A percentile compares a stretch with the other conserved stretches of the same genome.
Evolutionary conservation across 1,284 basidiomycete species (phyloP).

Genomic region (Peniophora sp.): DNA sequence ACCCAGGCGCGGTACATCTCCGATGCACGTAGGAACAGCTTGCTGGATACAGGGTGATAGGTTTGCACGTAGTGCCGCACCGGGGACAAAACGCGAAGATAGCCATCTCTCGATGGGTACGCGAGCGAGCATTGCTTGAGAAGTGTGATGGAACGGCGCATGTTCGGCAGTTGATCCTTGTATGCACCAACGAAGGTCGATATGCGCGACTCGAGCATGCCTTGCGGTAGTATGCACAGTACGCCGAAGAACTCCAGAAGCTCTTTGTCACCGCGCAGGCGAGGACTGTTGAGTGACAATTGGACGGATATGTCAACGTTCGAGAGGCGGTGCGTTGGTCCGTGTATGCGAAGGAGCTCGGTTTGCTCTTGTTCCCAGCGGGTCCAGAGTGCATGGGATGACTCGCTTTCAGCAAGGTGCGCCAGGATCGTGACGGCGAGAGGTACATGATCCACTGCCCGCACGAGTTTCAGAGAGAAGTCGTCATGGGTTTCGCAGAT

Average conservation of each 20-base stretch:
- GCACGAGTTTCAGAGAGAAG: constrained; percentile 2
- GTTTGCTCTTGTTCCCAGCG: constrained; percentile 5
- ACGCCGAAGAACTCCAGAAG: constrained; percentile 3
- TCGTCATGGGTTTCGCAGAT: constrained; percentile 3
- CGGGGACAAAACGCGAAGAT: constrained; percentile 2
- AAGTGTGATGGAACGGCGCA: not conserved
- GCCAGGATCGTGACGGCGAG: constrained; percentile 9
- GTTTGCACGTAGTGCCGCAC: constrained; percentile 2
- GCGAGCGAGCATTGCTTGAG: constrained; percentile 4
- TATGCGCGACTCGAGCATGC: constrained; percentile 3
- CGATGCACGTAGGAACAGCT: not conserved
- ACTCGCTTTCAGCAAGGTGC: constrained; percentile 6
- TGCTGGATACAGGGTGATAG: not conserved
- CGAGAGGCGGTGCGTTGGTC: not conserved
- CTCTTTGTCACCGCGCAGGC: constrained; percentile 2
- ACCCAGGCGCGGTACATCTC: not conserved
- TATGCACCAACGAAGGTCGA: constrained; percentile 1
- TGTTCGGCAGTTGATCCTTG: not conserved
- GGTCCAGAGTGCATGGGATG: constrained; percentile 1
- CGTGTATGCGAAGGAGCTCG: constrained; percentile 1
- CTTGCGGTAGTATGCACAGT: constrained; percentile 9
- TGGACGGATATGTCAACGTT: constrained; percentile 8
- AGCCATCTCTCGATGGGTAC: not conserved
- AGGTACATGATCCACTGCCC: constrained; percentile 7
- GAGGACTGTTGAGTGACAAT: constrained; percentile 5